Percentiles rank a stretch among this genome's conserved stretches.
Evolutionary conservation across 225 moss, liverwort and hornwort species (phyloP).

Genomic region (Bryoerythrophyllum caledonicum): DNA sequence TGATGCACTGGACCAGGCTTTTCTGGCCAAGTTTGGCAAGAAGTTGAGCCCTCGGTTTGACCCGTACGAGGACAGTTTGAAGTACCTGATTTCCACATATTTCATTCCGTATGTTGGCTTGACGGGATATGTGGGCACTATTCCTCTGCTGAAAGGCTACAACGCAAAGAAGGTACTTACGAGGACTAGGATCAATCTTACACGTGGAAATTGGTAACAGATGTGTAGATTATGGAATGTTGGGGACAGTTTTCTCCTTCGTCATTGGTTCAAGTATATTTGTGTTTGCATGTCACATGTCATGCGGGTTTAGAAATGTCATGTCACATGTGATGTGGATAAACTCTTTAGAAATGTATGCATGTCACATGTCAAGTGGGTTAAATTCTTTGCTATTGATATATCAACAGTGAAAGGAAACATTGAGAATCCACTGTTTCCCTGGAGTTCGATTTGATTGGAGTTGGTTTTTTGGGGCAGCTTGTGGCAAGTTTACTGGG

Average conservation of each 20-base stretch:
- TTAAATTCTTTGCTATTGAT: no score
- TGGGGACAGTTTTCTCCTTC: background rate
- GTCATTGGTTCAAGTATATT: background rate
- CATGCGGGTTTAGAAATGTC: no score
- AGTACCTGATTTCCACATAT: constrained; percentile 68
- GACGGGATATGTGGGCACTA: constrained; percentile 72
- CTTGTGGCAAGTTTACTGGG: constrained; percentile 54
- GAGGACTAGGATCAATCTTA: background rate
- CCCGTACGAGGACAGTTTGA: constrained; percentile 61
- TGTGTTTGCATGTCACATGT: background rate
- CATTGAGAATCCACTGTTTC: no score
- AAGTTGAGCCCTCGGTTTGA: constrained; percentile 61
- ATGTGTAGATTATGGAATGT: background rate
- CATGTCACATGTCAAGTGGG: no score
- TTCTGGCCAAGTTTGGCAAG: constrained; percentile 28
- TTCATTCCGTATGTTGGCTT: constrained; percentile 79
- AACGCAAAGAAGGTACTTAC: constrained; percentile 49
- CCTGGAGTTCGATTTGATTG: no score
- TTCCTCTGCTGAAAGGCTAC: constrained; percentile 28
- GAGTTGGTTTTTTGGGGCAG: constrained; percentile 27
- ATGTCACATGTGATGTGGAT: background rate
- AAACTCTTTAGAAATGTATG: no score
- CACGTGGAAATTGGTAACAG: background rate
- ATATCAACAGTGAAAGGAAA: no score
- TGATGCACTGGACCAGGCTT: constrained; percentile 34